phyloP scores from a whole-genome alignment of 768 basidiomycete species.

The Porphyrellus cyaneotinctus region DNA sequence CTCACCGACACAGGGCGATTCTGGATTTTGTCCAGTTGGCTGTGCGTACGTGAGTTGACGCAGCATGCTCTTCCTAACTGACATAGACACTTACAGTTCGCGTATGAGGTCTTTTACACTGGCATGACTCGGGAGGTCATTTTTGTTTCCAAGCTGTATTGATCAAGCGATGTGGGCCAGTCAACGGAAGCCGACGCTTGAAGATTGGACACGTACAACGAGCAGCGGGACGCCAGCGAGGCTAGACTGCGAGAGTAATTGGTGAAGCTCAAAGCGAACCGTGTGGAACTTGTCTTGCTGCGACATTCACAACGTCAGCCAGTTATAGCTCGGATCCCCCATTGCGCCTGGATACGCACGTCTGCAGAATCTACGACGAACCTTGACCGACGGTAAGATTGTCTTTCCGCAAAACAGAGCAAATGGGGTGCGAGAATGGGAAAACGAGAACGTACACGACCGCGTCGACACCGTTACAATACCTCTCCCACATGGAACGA shows the following conservation, averaged over 20 bases:
- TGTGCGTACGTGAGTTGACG: slow-evolving; percentile 27
- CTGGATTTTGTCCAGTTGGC: slow-evolving; percentile 70
- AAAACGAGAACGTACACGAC: slow-evolving; percentile 60
- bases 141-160: slow-evolving; percentile 84
- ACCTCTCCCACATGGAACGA: slow-evolving; percentile 93
- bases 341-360: slow-evolving; percentile 43
- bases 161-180: not conserved
- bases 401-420: not conserved
- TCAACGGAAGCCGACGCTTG: not conserved
- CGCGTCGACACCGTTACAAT: slow-evolving; percentile 90
- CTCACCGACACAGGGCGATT: slow-evolving; percentile 83
- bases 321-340: not conserved
- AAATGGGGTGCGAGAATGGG: not conserved
- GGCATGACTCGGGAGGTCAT: slow-evolving; percentile 74
- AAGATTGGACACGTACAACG: slow-evolving; percentile 51
- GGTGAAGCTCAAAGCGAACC: slow-evolving; percentile 80
- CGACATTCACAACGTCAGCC: slow-evolving; percentile 2
- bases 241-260: slow-evolving; percentile 62
- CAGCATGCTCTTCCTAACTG: too few relatives aligned
- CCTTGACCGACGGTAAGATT: slow-evolving; percentile 39
- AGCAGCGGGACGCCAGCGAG: slow-evolving; percentile 74
- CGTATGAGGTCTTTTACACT: slow-evolving; percentile 81
- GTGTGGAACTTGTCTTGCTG: slow-evolving; percentile 81
- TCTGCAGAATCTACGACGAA: slow-evolving; percentile 93
- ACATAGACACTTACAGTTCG: slow-evolving; percentile 49